These are phyloP conservation scores for Apiospora sp. DNA, from an alignment of 2,329 filamentous ascomycete species.

Conservation along the genomic window DNA sequence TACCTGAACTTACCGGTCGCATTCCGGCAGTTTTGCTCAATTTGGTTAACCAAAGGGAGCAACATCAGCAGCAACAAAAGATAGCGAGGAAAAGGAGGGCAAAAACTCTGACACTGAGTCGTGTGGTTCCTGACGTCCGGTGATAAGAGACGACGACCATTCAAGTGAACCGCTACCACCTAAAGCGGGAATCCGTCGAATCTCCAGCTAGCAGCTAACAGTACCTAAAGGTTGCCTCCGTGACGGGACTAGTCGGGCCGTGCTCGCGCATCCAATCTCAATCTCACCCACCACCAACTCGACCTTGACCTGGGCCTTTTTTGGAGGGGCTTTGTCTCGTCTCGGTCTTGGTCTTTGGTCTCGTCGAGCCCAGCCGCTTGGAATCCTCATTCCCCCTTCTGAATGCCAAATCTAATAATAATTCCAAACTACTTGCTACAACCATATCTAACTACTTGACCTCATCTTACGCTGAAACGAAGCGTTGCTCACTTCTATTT, in stretches of 20 bases:
- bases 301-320: constrained; percentile 3
- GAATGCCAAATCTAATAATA: constrained; percentile 19
- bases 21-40: not conserved
- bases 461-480: constrained; percentile 8
- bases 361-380: constrained; percentile 13
- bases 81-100: too few relatives aligned
- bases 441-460: not conserved
- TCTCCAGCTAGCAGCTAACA: not conserved
- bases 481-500: not conserved
- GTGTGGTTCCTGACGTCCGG: constrained; percentile 1
- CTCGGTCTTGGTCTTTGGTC: constrained; percentile 19
- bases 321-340: constrained; percentile 20
- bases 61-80: not conserved
- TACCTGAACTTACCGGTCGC: not conserved
- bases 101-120: not conserved
- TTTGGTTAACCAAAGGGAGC: not conserved
- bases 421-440: constrained; percentile 1
- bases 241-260: constrained; percentile 16
- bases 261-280: constrained; percentile 16
- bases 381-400: constrained; percentile 8
- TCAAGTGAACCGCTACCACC: not conserved
- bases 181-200: constrained; percentile 5
- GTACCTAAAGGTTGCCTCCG: not conserved
- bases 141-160: not conserved
- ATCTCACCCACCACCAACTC: not conserved